Conservation (phyloP, 73 alveolate genomes). For the Tetrahymena malaccensis region DNA sequence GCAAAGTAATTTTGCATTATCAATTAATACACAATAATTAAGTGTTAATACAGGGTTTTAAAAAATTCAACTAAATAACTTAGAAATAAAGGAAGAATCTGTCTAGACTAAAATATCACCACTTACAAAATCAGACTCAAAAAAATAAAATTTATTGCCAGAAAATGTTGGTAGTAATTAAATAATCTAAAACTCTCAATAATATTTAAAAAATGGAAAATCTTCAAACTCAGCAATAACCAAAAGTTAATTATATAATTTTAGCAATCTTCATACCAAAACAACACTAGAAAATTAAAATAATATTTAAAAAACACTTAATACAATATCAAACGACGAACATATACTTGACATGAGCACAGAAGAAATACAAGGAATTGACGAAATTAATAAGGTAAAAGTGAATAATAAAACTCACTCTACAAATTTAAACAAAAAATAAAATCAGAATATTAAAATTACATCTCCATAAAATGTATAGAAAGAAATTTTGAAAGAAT, state of each 20-base stretch:
- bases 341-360: background rate
- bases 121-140: background rate
- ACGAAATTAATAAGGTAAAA: background rate
- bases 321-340: background rate
- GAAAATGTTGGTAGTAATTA: background rate
- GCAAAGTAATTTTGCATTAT: background rate
- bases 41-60: background rate
- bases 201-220: background rate
- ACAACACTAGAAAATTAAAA: background rate
- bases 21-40: background rate
- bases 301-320: background rate
- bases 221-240: background rate
- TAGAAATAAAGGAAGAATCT: background rate
- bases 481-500: background rate
- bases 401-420: background rate
- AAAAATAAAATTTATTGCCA: background rate
- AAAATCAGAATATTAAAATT: background rate
- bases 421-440: background rate
- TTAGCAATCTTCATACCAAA: background rate
- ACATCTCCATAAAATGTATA: background rate
- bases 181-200: background rate
- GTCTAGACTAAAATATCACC: background rate
- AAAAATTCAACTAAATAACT: background rate
- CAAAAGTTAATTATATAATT: background rate
- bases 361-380: background rate